Evolutionary conservation across 2,329 filamentous ascomycete genomes (phyloP).

Genomic region (Clonostachys rosea): DNA sequence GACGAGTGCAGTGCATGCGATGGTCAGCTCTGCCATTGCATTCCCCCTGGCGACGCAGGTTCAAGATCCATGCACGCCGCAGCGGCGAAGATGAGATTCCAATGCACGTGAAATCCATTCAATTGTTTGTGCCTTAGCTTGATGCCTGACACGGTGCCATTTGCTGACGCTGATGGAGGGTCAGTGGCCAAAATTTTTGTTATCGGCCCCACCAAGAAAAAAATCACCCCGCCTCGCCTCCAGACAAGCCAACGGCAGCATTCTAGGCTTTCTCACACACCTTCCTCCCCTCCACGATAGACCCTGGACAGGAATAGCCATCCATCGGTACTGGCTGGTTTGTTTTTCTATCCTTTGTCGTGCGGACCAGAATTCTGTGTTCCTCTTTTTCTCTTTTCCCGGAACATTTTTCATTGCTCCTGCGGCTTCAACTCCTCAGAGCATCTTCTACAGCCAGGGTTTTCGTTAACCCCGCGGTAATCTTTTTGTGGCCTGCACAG

Average conservation of each 20-base stretch:
- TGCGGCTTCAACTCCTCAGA: no score
- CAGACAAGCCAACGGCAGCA: not conserved
- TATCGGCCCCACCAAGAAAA: slow-evolving; percentile 29
- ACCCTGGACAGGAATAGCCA: slow-evolving; percentile 4
- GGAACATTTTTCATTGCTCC: no score
- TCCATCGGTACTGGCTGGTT: not conserved
- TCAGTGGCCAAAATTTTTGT: slow-evolving; percentile 16
- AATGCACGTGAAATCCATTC: no score
- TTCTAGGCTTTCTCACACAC: not conserved
- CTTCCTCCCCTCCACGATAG: slow-evolving; percentile 1
- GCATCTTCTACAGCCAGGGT: no score
- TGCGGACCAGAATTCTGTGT: not conserved
- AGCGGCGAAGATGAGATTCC: no score
- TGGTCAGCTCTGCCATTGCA: no score
- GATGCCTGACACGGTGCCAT: slow-evolving; percentile 2
- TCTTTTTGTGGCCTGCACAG: no score
- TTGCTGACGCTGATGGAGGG: not conserved
- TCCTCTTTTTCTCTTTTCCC: not conserved
- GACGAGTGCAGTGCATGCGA: no score
- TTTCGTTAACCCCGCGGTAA: no score
- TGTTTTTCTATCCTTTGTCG: not conserved
- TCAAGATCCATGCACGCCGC: no score
- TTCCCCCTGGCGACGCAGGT: no score
- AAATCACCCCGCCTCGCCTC: slow-evolving; percentile 30
- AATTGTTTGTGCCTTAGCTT: slow-evolving; percentile 3